phyloP scores from a whole-genome alignment of 2,329 filamentous ascomycete species.

The Penicillium sp. region DNA sequence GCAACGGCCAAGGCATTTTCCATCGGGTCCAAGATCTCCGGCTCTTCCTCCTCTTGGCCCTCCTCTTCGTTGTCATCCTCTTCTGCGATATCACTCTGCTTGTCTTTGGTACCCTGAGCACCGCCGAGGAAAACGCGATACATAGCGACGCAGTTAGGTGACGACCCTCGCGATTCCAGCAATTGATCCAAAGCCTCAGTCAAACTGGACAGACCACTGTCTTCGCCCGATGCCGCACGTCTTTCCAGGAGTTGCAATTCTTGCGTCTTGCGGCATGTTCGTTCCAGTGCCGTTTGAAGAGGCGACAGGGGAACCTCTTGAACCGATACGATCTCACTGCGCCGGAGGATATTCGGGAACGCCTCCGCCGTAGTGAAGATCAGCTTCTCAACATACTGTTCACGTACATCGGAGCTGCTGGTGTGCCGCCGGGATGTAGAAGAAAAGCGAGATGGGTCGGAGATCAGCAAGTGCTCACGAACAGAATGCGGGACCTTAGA shows the following conservation, averaged over 20 bases:
- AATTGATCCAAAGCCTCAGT: conserved; percentile 78
- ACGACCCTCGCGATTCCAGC: conserved; percentile 72
- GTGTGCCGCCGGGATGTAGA: conserved; percentile 74
- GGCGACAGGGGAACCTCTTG: conserved; percentile 71
- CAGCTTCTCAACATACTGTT: conserved; percentile 81
- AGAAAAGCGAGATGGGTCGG: conserved; percentile 77
- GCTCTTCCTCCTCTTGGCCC: conserved; percentile 56
- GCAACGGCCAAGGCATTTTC: conserved; percentile 83
- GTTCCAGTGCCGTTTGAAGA: conserved; percentile 86
- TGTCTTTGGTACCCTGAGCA: conserved; percentile 40
- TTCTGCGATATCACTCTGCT: conserved; percentile 42
- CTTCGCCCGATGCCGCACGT: conserved; percentile 72
- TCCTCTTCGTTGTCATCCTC: conserved; percentile 54
- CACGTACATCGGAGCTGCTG: conserved; percentile 66
- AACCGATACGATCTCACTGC: conserved; percentile 78
- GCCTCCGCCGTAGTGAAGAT: conserved; percentile 81
- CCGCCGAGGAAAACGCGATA: conserved; percentile 76
- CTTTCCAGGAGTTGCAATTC: conserved; percentile 80
- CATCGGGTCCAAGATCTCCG: conserved; percentile 57
- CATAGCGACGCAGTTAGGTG: conserved; percentile 75
- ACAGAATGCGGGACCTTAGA: conserved; percentile 81
- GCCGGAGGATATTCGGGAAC: conserved; percentile 87
- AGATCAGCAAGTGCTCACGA: conserved; percentile 82
- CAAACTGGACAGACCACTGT: conserved; percentile 69
- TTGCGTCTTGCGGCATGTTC: conserved; percentile 86